Base-by-base conservation (phyloP, 345 rosid genomes). In the Citrus cavaleriei region DNA sequence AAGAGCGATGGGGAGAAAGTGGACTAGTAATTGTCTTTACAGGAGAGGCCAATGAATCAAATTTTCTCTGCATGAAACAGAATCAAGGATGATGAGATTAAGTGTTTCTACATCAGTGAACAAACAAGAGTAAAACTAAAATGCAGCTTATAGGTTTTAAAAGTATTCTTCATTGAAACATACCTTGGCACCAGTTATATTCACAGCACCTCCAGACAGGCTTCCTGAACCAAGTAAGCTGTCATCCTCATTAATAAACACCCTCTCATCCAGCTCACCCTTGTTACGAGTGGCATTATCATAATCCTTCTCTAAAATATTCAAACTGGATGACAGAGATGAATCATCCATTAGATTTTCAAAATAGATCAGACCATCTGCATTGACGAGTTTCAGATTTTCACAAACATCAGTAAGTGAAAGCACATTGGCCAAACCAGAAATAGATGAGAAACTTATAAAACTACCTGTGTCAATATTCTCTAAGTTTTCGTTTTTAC, bases 341-440 rank as follows among this genome's bases (percentile, higher is more conserved):
- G 91, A 73, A 77, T 92, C 95, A 32, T 94, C 97, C 94, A 96
- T 84, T 74, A 96, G 89, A 82, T 85, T 91, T 82, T 88, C 95
- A 88, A 89, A 96, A 83, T 90, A 96, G 81, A 91, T 78, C 89
- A 96, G 85, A 79, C 94, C 96, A 87, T 94, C 99, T 96, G 91
- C 84, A 82, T 59, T 76, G 68, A 34, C 64, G 35, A 59, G 55
- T 40, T 78, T 42, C 76, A 76, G 51, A 51, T 66, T 67, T 73
- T 76, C 70, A 71, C 72, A 69, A 73, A 81, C 66, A 72, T 32
- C 61, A 71, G 51, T 16, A 14, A 70, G 70, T 70, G 68, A 77
- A 75, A 64, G 62, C 16, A 22, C 25, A 42, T 46, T 65, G 60
- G 60, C n/a, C 7, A 6, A 37, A 64, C 37, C 28, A 67, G 16